A percentile compares a stretch with the other conserved stretches of the same genome.
Conservation (phyloP, 257 asterid genomes). For the Rubia yunnanensis region DNA sequence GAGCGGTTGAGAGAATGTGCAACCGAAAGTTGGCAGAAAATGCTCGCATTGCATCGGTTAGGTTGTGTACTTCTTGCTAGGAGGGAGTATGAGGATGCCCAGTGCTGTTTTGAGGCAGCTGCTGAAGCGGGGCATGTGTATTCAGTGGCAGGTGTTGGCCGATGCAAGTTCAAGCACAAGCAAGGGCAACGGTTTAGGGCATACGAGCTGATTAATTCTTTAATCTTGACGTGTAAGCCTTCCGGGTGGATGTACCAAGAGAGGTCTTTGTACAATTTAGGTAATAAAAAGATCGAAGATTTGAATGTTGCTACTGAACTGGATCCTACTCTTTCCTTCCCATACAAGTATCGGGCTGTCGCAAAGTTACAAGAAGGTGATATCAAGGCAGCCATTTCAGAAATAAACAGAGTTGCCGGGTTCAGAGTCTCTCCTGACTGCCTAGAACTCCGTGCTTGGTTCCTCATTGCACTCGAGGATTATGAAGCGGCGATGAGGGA, state of each 20-base stretch:
- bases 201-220: conserved; percentile 25
- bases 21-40: conserved; percentile 35
- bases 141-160: conserved; percentile 38
- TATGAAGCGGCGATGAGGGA: conserved; percentile 40
- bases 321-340: conserved; percentile 42
- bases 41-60: conserved; percentile 33
- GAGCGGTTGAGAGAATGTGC: conserved; percentile 43
- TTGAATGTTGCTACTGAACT: conserved; percentile 36
- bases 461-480: conserved; percentile 33
- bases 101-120: conserved; percentile 35
- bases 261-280: conserved; percentile 34
- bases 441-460: conserved; percentile 43
- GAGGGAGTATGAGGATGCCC: conserved; percentile 32
- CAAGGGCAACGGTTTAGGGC: conserved; percentile 32
- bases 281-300: conserved; percentile 31
- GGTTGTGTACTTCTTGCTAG: conserved; percentile 40
- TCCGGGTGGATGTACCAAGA: conserved; percentile 49
- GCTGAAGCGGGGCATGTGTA: conserved; percentile 32
- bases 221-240: conserved; percentile 27
- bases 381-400: conserved; percentile 31
- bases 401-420: conserved; percentile 33
- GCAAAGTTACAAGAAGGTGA: conserved; percentile 32
- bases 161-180: conserved; percentile 37
- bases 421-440: conserved; percentile 41
- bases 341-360: conserved; percentile 39